Base-by-base conservation (phyloP, 2,329 filamentous ascomycete species). In the Penicillium capsulatum region DNA sequence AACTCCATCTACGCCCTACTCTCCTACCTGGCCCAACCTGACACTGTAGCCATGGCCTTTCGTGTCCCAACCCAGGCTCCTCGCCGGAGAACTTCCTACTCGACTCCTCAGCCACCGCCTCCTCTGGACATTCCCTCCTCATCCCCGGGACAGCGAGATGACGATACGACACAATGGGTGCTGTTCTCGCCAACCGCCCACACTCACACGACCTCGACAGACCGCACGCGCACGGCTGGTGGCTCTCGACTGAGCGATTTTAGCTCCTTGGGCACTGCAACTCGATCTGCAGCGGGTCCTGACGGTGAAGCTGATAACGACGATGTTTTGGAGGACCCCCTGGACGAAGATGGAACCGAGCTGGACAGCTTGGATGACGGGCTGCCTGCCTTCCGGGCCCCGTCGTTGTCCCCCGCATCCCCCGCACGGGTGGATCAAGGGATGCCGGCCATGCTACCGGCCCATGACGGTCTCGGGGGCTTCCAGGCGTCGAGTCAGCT, bases 301-400 rank as follows among this genome's bases (percentile, higher is more conserved):
- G 52, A 48, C 14, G 44, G 31, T 7, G 47, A 48, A 4, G 67
- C 69, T 4, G 69, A 70, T 4, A 65, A 65, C 2, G 68, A 67
- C 40, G 64, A 69, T 11, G 73, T 74, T 15, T 80, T 83, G 17
- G 84, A 86, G 19, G 84, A 87, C 46, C 52, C 52, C 10, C 36
- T 63, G 7, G 67, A 73, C 27, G 71, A 74, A 42, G 71, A 75
- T 17, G 71, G 71, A 6, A 85, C 88, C 42, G 91, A 97, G 61
- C 73, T 97, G 31, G 92, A 98, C 63, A 95, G 89, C 60, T 74
- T 97, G 28, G 91, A 97, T 61, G 90, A 91, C 59, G 90, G 94
- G 38, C 73, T 97, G 1, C 84, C 90, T 49, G 90, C 89, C 30
- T 96, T 96, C 59, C 80, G 88, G 36, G 81, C 87, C 31, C 72